phyloP scores from a whole-genome alignment of 2,329 filamentous ascomycete genomes.

The Neobulgaria alba region DNA sequence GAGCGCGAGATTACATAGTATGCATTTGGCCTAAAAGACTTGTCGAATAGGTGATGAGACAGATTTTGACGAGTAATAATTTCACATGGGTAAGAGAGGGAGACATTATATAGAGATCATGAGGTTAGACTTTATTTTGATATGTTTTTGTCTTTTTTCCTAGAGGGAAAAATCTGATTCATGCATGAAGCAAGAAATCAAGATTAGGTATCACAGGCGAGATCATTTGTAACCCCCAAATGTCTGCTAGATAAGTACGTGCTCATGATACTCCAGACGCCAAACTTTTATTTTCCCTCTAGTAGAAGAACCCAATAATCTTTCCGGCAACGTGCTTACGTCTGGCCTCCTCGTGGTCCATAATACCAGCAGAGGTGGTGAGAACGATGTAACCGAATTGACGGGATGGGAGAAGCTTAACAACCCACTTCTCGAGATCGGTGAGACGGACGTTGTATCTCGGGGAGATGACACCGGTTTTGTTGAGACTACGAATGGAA shows the following conservation, averaged over 20 bases:
- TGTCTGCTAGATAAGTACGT: conserved; percentile 24
- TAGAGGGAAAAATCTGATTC: conserved; percentile 16
- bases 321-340: conserved; percentile 99
- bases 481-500: conserved; percentile 60
- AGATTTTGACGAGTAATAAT: no score
- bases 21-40: no score
- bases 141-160: conserved; percentile 26
- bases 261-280: conserved; percentile 27
- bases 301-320: conserved; percentile 99
- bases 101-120: conserved; percentile 16
- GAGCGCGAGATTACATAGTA: no score
- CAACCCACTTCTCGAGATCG: conserved; percentile 99
- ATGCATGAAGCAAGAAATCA: conserved; percentile 19
- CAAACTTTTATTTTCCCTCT: conserved; percentile 33
- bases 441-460: conserved; percentile 98
- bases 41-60: no score
- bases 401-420: conserved; percentile 97
- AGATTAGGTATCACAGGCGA: conserved; percentile 23
- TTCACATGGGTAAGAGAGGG: no score
- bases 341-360: conserved; percentile 99
- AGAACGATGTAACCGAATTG: conserved; percentile 99
- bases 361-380: conserved; percentile 98
- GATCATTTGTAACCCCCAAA: conserved; percentile 15
- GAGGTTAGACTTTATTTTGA: conserved; percentile 28
- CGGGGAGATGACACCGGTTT: conserved; percentile 98